Evolutionary conservation across 2,329 filamentous ascomycete genomes (phyloP), one percentile per base, ranked within the genome.

Genomic region (Didymella exigua): DNA sequence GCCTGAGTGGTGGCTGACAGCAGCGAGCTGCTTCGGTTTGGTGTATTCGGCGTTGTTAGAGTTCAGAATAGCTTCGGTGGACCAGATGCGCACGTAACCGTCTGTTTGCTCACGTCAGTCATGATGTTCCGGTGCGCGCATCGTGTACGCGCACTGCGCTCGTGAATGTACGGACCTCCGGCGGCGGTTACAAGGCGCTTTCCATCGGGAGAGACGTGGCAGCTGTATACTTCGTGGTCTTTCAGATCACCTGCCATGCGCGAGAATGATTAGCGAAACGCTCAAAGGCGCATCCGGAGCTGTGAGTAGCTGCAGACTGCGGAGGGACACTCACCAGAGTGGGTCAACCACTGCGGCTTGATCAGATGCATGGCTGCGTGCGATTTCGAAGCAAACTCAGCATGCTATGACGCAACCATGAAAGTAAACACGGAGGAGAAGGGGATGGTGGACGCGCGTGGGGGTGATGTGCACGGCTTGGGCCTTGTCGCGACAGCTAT

Each of bases 181-280:
- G 93, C 95, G 59, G 93, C 95, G 18, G 95, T 98, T 43, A 93
- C 95, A 53, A 99, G 84, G 62, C 95, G 87, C 71, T 87, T 89
- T 63, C 93, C 95, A 78, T 99, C 95, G 13, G 95, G 91, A 24
- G 95, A 99, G 62, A 99, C 87, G 81, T 98, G 91, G 76, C 93
- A 98, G 79, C 91, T 96, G 80, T 98, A 99, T 63, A 98, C 93
- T 78, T 99, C 95, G 73, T 96, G 96, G 75, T 98, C 93, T 74
- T 97, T 98, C 75, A 96, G 91, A 80, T 99, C 95, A 74, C 93
- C 89, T 91, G 68, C 54, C 60, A 45, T 51, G 47, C 49, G 52
- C 45, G 49, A n/a, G 49, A 33, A 24, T 24, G 45, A 61, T 71
- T 44, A 68, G 65, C 37, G 49, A 33, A 16, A 30, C 36, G 18